Percentiles rank a stretch among this genome's conserved stretches.
These are phyloP conservation scores for Plantago ovata DNA, from an alignment of 257 asterid species.

Conservation along the genomic window DNA sequence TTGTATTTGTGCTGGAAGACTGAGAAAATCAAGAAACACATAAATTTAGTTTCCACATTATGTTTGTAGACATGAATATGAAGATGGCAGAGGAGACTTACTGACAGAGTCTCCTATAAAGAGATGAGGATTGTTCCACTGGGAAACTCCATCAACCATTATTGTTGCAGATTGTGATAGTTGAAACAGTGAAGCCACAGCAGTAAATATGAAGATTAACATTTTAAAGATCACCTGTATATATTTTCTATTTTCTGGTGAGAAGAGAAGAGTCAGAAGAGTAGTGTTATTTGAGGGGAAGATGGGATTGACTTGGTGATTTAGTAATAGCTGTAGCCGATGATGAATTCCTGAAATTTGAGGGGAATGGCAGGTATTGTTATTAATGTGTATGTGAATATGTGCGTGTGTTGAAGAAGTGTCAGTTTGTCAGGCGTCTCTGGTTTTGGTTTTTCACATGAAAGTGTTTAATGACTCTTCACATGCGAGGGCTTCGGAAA, in stretches of 20 bases:
- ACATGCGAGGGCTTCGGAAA: no score
- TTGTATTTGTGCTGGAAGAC: constrained; percentile 52
- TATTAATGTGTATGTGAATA: no score
- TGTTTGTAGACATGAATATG: not conserved
- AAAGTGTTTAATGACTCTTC: constrained; percentile 32
- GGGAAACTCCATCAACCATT: constrained; percentile 71
- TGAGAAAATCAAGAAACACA: not conserved
- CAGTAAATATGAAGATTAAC: constrained; percentile 27
- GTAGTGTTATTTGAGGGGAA: no score
- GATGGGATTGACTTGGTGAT: constrained; percentile 1
- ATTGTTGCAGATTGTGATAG: constrained; percentile 48
- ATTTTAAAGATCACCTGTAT: constrained; percentile 31
- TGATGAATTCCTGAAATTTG: not conserved
- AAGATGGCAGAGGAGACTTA: constrained; percentile 30
- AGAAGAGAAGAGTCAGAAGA: no score
- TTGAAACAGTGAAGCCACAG: constrained; percentile 26
- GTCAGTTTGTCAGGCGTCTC: constrained; percentile 58
- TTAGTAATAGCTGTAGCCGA: not conserved
- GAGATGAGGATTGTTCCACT: constrained; percentile 70
- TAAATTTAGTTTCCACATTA: not conserved
- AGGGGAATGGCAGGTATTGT: no score
- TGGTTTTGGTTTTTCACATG: constrained; percentile 36
- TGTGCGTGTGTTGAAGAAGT: constrained; percentile 25
- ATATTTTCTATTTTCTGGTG: not conserved
- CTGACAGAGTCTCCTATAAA: constrained; percentile 80